These are phyloP conservation scores for Debaryomyces coudertii DNA, from an alignment of 1,139 yeast species.

Conservation along the genomic window DNA sequence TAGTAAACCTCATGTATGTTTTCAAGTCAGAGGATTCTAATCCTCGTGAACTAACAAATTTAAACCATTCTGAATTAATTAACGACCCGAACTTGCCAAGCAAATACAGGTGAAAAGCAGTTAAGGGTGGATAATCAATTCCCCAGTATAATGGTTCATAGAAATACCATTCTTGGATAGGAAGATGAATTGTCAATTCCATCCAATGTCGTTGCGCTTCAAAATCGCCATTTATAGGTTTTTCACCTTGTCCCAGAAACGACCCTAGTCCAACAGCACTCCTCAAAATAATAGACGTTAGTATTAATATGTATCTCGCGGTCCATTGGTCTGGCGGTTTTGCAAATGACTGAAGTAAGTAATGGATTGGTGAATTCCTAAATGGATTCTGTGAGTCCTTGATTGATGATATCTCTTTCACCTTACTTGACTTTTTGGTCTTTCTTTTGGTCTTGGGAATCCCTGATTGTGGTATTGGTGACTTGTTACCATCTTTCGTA, in stretches of 20 bases:
- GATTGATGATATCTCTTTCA: conserved; percentile 4
- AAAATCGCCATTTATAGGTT: conserved; percentile 92
- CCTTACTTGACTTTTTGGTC: conserved; percentile 2
- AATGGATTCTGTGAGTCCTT: conserved; percentile 22
- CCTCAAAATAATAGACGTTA: conserved; percentile 75
- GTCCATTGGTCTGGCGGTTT: conserved; percentile 87
- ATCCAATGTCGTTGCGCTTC: conserved; percentile 99
- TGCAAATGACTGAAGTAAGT: conserved; percentile 44
- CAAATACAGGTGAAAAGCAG: conserved; percentile 89
- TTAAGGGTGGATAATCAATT: conserved; percentile 93
- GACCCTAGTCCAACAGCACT: conserved; percentile 90
- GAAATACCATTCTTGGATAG: conserved; percentile 80
- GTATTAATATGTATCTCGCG: conserved; percentile 74
- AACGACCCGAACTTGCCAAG: conserved; percentile 72
- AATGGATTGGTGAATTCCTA: conserved; percentile 40
- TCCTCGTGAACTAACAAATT: conserved; percentile 72
- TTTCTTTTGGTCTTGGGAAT: neutral
- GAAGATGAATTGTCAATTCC: conserved; percentile 81
- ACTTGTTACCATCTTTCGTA: neutral
- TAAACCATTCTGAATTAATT: conserved; percentile 75
- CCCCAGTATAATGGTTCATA: conserved; percentile 95
- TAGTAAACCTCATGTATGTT: conserved; percentile 83
- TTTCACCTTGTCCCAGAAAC: conserved; percentile 68
- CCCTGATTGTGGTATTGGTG: neutral
- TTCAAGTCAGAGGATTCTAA: conserved; percentile 66